Conservation (phyloP, 2,329 filamentous ascomycete species). For the Daldinia sp. region DNA sequence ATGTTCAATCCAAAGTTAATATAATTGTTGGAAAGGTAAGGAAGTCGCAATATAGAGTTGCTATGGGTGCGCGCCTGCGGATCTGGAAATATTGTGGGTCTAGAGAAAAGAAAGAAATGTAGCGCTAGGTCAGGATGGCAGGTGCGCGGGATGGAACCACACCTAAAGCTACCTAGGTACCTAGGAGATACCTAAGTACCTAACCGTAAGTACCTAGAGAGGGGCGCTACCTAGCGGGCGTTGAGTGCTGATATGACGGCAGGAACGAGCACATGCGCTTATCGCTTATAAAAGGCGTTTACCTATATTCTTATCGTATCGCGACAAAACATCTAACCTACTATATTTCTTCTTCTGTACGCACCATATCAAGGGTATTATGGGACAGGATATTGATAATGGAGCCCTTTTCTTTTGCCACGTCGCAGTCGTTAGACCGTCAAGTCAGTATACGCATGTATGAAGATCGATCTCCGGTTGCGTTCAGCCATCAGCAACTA, state of each 20-base stretch:
- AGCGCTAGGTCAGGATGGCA: too few species aligned
- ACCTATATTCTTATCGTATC: not conserved
- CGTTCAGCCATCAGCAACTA: constrained; percentile 9
- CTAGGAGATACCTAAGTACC: too few species aligned
- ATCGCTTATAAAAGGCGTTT: not conserved
- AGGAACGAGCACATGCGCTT: not conserved
- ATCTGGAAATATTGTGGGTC: not conserved
- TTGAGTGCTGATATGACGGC: not conserved
- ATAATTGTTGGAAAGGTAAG: not conserved
- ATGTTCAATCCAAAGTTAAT: not conserved
- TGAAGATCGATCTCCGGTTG: constrained; percentile 36
- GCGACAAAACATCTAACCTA: not conserved
- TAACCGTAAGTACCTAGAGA: not conserved
- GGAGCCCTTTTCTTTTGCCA: constrained; percentile 97
- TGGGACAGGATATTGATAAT: constrained; percentile 56
- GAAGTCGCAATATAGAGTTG: not conserved
- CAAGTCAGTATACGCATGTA: constrained; percentile 74
- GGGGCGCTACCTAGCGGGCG: not conserved
- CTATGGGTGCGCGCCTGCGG: not conserved
- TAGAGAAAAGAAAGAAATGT: not conserved
- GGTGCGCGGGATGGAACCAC: too few species aligned
- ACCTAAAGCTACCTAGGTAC: too few species aligned
- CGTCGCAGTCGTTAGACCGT: constrained; percentile 82
- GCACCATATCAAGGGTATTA: constrained; percentile 14
- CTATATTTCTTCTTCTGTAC: not conserved